Evolutionary conservation across 352 stramenopile species (phyloP), one percentile per base, ranked within the genome.

Genomic region (Phytophthora sojae): DNA sequence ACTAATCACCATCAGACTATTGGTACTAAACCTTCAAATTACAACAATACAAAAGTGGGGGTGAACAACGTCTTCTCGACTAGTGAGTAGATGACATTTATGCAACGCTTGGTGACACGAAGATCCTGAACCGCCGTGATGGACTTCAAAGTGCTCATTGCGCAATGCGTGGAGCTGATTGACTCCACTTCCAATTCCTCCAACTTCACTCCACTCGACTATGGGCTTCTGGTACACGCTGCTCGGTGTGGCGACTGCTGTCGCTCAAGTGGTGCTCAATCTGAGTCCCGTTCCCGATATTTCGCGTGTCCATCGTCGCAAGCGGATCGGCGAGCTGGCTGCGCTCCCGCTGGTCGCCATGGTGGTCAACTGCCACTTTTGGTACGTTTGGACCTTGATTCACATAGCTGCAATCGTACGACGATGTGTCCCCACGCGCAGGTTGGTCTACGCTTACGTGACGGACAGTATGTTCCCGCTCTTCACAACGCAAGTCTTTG

Each of bases 371-470:
- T 67, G 61, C 39, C 64, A 74, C 49, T 61, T 74, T 19, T 76
- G 69, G 69, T 76, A 57, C 19, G 63, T 57, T 29, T 3, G 32
- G 17, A 26, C 19, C 15, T 26, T 42, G 54, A 56, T 23, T 17
- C 29, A 21, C 39, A 50, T 5, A 32, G 21, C 9, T n/a, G 8
- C 7, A 21, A 6, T 30, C 11, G 17, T 23, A 52, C 9, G 19
- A 26, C 9, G 4, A 12, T 52, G 6, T 11, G 52, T 9, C 17
- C 3, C 37, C 21, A 32, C 29, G 42, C 51, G 6, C 62, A 72
- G 64, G 64, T 57, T 67, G 50, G 64, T 72, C 21, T 76, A 80
- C 60, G 64, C 68, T 17, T 74, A 71, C 54, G 57, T 79, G 37
- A 58, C 58, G 14, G 57, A 65, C 67, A 73, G 58, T 23, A 63